phyloP scores from a whole-genome alignment of 352 stramenopile genomes.

The Halophytophthora batemanensis region DNA sequence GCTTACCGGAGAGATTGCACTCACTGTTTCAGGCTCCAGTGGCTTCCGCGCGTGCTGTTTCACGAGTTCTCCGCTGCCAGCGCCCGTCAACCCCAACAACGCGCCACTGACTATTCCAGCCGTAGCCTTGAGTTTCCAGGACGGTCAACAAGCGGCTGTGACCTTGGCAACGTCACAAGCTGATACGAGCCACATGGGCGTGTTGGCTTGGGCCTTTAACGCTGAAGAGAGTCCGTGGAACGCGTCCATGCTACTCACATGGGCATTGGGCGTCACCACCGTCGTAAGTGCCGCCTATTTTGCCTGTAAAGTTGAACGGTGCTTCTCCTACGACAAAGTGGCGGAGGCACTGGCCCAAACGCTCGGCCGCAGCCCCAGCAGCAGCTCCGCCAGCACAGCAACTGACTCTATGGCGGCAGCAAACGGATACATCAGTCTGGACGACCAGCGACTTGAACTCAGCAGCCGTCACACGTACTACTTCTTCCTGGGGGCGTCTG shows the following conservation, averaged over 20 bases:
- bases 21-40: neutral
- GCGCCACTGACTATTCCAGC: conserved; percentile 25
- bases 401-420: conserved; percentile 9
- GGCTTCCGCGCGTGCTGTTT: conserved; percentile 55
- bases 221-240: conserved; percentile 60
- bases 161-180: too few species aligned
- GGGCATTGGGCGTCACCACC: conserved; percentile 48
- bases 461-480: conserved; percentile 45
- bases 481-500: conserved; percentile 56
- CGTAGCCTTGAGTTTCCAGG: conserved; percentile 35
- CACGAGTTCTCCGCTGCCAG: conserved; percentile 37
- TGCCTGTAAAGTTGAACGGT: conserved; percentile 44
- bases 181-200: neutral
- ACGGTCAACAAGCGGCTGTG: conserved; percentile 6
- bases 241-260: conserved; percentile 58
- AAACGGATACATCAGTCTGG: conserved; percentile 30
- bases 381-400: conserved; percentile 13
- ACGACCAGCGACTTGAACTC: conserved; percentile 41
- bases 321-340: conserved; percentile 52
- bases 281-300: conserved; percentile 49
- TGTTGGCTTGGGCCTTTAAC: conserved; percentile 32
- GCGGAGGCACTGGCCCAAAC: conserved; percentile 16
- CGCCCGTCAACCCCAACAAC: conserved; percentile 16
- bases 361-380: conserved; percentile 13
- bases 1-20: conserved; percentile 12